These are phyloP conservation scores for Malassezia equina DNA, from an alignment of 1,284 basidiomycete species.

Conservation along the genomic window DNA sequence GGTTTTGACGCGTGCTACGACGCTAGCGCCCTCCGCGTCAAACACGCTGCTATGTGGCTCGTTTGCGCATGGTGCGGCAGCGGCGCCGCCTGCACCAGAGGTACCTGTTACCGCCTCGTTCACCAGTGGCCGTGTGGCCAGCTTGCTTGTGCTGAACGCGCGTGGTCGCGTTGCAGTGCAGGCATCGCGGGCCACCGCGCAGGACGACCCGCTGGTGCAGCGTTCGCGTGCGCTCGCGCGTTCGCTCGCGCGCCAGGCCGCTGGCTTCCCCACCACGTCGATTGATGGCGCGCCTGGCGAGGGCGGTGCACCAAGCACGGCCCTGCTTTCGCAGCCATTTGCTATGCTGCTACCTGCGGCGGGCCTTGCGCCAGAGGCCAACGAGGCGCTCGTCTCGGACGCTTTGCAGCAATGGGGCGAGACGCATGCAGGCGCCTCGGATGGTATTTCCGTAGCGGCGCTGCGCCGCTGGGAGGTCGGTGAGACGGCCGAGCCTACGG, in stretches of 20 bases:
- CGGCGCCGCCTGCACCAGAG: conserved; percentile 40
- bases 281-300: conserved; percentile 51
- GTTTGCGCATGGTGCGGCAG: conserved; percentile 62
- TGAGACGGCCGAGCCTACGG: conserved; percentile 28
- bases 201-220: conserved; percentile 17
- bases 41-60: conserved; percentile 57
- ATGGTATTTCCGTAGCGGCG: conserved; percentile 47
- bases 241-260: conserved; percentile 70
- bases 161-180: conserved; percentile 25
- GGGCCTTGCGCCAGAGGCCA: conserved; percentile 19
- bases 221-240: conserved; percentile 58
- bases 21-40: conserved; percentile 59
- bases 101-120: conserved; percentile 57
- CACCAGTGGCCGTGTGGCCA: conserved; percentile 46
- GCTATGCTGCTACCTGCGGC: conserved; percentile 56
- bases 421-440: conserved; percentile 24
- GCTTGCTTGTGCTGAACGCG: conserved; percentile 26
- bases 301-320: conserved; percentile 54
- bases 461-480: conserved; percentile 49
- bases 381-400: conserved; percentile 53
- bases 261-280: conserved; percentile 67
- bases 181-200: conserved; percentile 11
- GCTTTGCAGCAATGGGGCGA: conserved; percentile 64
- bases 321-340: conserved; percentile 70
- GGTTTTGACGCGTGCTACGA: conserved; percentile 62